Base-by-base conservation (phyloP, 257 asterid genomes). In the Scutellaria barbata region DNA sequence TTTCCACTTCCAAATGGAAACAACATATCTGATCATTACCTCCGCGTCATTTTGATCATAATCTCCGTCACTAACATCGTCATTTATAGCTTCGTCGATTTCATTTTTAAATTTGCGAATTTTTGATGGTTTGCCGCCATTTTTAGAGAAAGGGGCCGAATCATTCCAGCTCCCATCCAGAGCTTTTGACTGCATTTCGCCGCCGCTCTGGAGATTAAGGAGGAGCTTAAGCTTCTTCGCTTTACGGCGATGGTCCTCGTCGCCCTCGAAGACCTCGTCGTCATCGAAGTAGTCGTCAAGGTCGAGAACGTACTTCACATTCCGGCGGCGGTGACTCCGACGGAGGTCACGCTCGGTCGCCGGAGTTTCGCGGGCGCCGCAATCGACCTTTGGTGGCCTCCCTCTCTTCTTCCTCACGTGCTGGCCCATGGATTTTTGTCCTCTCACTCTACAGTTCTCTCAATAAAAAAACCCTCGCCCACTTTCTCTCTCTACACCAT, bases 231-330 rank as follows among this genome's bases (percentile, higher is more conserved):
- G 88, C 88, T 88, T 84, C 89, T 88, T 90, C 86, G 88, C 90
- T 9, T 86, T 83, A 33, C 87, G 79, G 74, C 79, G 74, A 50
- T 33, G 82, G 59, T 87, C 92, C 46, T 82, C 96, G 59, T 85
- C 95, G 48, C 83, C 82, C 6, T 78, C 89, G 72, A 83, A 85
- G 51, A 83, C 82, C 74, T 87, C 95, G 68, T 86, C 89, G 66
- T 92, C 98, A 76, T 89, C 96, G 45, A 90, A 83, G 80, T 90
- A 92, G 76, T 92, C 98, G 78, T 92, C 97, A 78, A 88, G 88
- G 80, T 88, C 92, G 78, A 92, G 81, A 45, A 84, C 85, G 83
- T 85, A 88, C 86, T 86, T 87, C 52, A 84, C 96, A 85, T 75
- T 90, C 74, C 97, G 84, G 46, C 89, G 92, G 62, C 98, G 95